Evolutionary conservation across 2,329 filamentous ascomycete genomes (phyloP).

Genomic region (Alternaria triticina): DNA sequence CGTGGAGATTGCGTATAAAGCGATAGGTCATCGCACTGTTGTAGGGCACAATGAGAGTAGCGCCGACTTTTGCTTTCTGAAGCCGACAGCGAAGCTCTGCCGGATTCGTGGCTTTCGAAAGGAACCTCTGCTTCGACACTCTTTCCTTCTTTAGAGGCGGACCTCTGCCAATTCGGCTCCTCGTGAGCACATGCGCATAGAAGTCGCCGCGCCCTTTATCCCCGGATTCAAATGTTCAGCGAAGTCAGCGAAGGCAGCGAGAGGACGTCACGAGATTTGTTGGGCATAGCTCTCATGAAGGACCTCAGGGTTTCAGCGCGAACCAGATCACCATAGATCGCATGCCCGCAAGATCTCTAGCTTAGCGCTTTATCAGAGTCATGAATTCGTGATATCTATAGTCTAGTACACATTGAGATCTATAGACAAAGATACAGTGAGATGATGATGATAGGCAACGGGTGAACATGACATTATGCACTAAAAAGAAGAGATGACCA

Average conservation of each 20-base stretch:
- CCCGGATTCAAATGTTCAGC: too few relatives aligned
- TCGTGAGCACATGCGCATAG: not conserved
- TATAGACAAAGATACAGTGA: not conserved
- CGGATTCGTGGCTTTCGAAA: constrained; percentile 12
- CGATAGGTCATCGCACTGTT: not conserved
- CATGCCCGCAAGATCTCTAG: not conserved
- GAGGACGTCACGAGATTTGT: not conserved
- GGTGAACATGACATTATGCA: constrained; percentile 44
- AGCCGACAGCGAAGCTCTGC: constrained; percentile 33
- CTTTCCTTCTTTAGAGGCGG: constrained; percentile 3
- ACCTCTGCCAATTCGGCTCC: constrained; percentile 15
- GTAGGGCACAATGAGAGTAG: constrained; percentile 13
- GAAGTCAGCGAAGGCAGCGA: not conserved
- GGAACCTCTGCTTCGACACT: constrained; percentile 26
- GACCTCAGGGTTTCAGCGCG: accelerated
- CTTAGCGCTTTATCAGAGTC: not conserved
- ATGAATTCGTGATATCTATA: not conserved
- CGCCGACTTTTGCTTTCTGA: constrained; percentile 8
- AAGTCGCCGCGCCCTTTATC: not conserved
- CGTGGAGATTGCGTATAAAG: constrained; percentile 2
- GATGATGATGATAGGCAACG: constrained; percentile 43
- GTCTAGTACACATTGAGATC: not conserved
- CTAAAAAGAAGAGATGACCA: constrained; percentile 37
- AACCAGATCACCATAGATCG: not conserved
- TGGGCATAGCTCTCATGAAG: not conserved